A percentile compares a stretch with the other conserved stretches of the same genome.
Evolutionary conservation across 176 grass and related monocot species (phyloP).

Genomic region (Triticum urartu): DNA sequence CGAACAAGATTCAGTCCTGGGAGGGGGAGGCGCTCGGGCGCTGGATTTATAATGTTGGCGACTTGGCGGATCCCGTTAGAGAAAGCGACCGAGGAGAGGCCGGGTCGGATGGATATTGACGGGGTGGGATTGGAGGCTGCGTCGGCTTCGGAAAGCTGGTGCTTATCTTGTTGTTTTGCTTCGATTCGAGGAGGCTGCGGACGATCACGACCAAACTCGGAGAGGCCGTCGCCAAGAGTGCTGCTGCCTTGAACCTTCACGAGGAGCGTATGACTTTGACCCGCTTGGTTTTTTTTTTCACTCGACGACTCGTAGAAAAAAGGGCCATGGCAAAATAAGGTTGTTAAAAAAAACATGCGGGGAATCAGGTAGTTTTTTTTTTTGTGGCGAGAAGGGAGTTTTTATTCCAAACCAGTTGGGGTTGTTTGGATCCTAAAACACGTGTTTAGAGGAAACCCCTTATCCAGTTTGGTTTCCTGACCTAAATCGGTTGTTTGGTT

Average conservation of each 20-base stretch:
- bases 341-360: no score
- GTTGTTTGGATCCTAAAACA: no score
- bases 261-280: background rate
- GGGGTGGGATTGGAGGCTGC: no score
- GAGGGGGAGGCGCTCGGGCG: background rate
- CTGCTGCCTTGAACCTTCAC: background rate
- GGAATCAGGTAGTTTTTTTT: no score
- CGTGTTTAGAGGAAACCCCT: no score
- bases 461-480: no score
- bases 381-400: no score
- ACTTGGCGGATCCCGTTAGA: background rate
- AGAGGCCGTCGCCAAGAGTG: constrained; percentile 6
- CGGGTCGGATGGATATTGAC: background rate
- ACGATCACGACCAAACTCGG: background rate
- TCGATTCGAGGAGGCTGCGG: background rate
- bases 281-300: background rate
- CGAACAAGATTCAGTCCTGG: background rate
- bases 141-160: background rate
- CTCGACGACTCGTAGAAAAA: no score
- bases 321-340: no score
- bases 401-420: no score
- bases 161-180: constrained; percentile 1
- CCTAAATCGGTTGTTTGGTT: no score
- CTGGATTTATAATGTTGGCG: background rate
- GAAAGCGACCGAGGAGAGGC: background rate